These are phyloP conservation scores for Coemansia interrupta DNA, from an alignment of 192 early-diverging fungal species.

Conservation along the genomic window DNA sequence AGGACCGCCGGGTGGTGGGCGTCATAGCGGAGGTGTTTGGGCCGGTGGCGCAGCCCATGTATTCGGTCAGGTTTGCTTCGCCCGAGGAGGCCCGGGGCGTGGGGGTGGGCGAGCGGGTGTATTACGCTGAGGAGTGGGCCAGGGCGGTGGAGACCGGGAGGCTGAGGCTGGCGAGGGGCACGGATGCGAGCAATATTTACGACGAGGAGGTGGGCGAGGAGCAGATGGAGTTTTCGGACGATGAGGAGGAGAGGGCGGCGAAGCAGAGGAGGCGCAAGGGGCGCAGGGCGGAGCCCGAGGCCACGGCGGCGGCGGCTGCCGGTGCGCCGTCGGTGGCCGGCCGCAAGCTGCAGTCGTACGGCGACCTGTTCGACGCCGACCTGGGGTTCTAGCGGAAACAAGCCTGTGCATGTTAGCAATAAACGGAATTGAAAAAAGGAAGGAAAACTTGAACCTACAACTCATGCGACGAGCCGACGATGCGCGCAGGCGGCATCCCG, in stretches of 20 bases:
- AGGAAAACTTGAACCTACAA: slow-evolving; percentile 1
- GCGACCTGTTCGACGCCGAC: slow-evolving; percentile 40
- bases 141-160: slow-evolving; percentile 63
- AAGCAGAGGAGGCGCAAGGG: slow-evolving; percentile 19
- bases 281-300: not conserved
- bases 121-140: slow-evolving; percentile 59
- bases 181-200: slow-evolving; percentile 87
- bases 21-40: slow-evolving; percentile 88
- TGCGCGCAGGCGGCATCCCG: slow-evolving; percentile 4
- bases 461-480: slow-evolving; percentile 12
- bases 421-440: not conserved
- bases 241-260: slow-evolving; percentile 76
- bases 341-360: slow-evolving; percentile 33
- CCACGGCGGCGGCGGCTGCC: not conserved
- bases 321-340: slow-evolving; percentile 13
- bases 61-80: slow-evolving; percentile 72
- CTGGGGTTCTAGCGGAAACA: slow-evolving; percentile 44
- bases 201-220: slow-evolving; percentile 88
- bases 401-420: no score
- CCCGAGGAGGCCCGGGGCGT: slow-evolving; percentile 49
- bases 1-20: slow-evolving; percentile 61
- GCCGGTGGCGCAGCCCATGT: slow-evolving; percentile 76
- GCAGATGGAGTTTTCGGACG: slow-evolving; percentile 92
- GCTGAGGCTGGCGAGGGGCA: slow-evolving; percentile 67
- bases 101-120: slow-evolving; percentile 56